phyloP scores from a whole-genome alignment of 208 protist species.

The Angomonas desouzai region DNA sequence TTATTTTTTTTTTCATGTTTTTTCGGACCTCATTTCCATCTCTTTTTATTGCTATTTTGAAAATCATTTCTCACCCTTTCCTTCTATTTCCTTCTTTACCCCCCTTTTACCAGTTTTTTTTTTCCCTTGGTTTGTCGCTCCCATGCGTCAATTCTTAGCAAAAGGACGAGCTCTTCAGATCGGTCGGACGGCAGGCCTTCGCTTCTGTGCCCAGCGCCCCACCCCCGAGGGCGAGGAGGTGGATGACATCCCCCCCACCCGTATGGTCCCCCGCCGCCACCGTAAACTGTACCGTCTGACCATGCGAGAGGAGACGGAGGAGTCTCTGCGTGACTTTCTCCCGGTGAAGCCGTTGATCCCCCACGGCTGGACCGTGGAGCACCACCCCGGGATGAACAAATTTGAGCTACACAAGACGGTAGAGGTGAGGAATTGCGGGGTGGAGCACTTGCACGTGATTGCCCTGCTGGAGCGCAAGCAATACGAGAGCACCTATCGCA shows the following conservation, averaged over 20 bases:
- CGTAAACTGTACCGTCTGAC: constrained; percentile 48
- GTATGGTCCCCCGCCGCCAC: constrained; percentile 23
- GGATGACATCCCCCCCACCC: not conserved
- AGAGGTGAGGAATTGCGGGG: constrained; percentile 54
- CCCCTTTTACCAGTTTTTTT: not conserved
- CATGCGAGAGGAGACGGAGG: constrained; percentile 59
- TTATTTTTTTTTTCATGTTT: constrained; percentile 5
- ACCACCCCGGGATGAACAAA: constrained; percentile 45
- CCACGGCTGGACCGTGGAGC: constrained; percentile 55
- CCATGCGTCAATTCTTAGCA: constrained; percentile 3
- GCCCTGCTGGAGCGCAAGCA: constrained; percentile 72
- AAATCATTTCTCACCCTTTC: constrained; percentile 4
- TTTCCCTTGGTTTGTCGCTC: not conserved
- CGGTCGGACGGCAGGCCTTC: not conserved
- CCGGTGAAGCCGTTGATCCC: constrained; percentile 62
- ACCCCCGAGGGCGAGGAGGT: not conserved
- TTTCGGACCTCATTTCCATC: not conserved
- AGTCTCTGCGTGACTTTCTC: constrained; percentile 78
- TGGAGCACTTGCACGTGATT: constrained; percentile 63
- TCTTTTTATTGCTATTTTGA: constrained; percentile 6
- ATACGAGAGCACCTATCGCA: constrained; percentile 79
- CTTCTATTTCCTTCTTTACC: constrained; percentile 3
- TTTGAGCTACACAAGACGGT: constrained; percentile 72
- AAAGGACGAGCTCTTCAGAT: not conserved
- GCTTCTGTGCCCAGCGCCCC: not conserved